Base-by-base conservation (phyloP, 2,329 filamentous ascomycete genomes). In the Ilyonectria destructans region DNA sequence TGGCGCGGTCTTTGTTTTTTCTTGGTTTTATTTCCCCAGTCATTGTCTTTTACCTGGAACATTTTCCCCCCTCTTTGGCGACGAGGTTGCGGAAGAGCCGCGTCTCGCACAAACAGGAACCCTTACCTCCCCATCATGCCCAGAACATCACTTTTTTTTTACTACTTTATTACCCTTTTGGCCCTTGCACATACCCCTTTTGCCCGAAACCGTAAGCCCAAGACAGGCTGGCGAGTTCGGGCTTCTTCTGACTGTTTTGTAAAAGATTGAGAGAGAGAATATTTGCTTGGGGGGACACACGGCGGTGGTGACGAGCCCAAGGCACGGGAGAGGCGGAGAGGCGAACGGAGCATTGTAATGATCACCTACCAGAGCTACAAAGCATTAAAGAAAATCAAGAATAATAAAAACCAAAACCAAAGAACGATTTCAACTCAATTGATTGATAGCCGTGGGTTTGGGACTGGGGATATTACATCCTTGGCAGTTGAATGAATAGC, bases 141-240 rank as follows among this genome's bases (percentile, higher is more conserved):
- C 64, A 56, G 45, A 65, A 31, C 58, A 61, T 61, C 51, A 61
- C 63, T 12, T 12, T 60, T 49, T 59, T 56, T 62, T 67, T 67
- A 58, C 61, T 67, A 67, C 37, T 58, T 57, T 62, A 66, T 66
- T 55, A 55, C 55, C 57, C 46, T 37, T 49, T 57, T 40, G 48
- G 55, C 51, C 69, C 54, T 69, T 73, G 72, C 73, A 75, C 74
- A 77, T 74, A 73, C 72, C 73, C 69, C 67, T 54, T 68, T 61
- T 33, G 58, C 49, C 51, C 64, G 43, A 51, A 46, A 59, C 51
- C 45, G 51, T 51, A 65, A 23, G 65, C 31, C 52, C 58, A 67
- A 67, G 61, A 66, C 57, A 60, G 56, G 67, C 63, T 66, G 62
- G 64, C 59, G 57, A 69, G 45, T 56, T 69, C 54, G 33, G 55